A percentile compares a stretch with the other conserved stretches of the same genome.
phyloP scores from a whole-genome alignment of 257 asterid genomes.

The Thymus mandschuricus region DNA sequence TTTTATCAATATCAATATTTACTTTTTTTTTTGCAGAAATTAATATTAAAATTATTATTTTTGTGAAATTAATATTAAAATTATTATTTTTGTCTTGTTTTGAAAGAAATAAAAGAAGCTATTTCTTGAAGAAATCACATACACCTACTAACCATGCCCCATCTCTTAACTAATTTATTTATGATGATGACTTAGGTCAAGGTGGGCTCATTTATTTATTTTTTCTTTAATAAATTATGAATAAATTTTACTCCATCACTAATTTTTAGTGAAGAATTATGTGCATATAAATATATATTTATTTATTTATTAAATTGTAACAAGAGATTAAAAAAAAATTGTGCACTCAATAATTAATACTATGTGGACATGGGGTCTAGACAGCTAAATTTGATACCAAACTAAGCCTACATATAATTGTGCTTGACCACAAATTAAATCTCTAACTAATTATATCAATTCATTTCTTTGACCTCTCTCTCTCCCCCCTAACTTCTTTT shows the following conservation, averaged over 20 bases:
- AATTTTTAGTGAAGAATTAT: constrained; percentile 9
- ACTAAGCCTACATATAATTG: constrained; percentile 3
- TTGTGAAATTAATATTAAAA: not conserved
- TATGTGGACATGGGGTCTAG: not conserved
- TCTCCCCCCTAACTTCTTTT: not conserved
- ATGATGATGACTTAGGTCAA: constrained; percentile 10
- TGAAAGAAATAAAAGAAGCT: constrained; percentile 36
- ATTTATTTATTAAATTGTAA: too few relatives aligned
- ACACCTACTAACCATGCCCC: constrained; percentile 47
- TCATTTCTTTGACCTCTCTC: not conserved
- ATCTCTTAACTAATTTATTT: constrained; percentile 30
- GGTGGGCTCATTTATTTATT: constrained; percentile 28
- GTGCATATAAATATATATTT: too few relatives aligned
- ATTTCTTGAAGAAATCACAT: constrained; percentile 54
- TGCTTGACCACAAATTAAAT: constrained; percentile 29
- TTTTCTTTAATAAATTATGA: not conserved
- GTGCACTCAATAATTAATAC: constrained; percentile 2
- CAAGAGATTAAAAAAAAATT: too few relatives aligned
- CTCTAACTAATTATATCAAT: not conserved
- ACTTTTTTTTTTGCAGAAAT: too few relatives aligned
- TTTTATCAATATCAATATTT: too few relatives aligned
- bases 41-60: not conserved
- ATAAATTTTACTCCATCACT: not conserved
- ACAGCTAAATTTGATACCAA: constrained; percentile 10
- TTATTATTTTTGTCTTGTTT: constrained; percentile 19